phyloP scores from a whole-genome alignment of 179 eudicot species.

The Vitellaria paradoxa region DNA sequence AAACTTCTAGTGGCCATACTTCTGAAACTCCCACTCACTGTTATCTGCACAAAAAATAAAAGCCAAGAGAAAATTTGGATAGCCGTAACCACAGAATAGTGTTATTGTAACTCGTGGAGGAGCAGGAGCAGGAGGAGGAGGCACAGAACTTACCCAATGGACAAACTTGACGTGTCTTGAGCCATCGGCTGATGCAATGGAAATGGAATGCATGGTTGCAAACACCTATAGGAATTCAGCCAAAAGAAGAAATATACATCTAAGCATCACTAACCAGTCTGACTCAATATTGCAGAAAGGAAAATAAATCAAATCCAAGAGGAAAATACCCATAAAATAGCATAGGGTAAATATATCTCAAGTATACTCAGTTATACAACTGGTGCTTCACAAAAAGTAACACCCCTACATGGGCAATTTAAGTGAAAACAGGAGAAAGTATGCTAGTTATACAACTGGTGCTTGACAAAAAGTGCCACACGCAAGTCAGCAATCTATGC shows the following conservation, averaged over 20 bases:
- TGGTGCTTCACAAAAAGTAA: too few relatives aligned
- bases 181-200: slow-evolving; percentile 97
- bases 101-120: slow-evolving; percentile 4
- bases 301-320: not conserved
- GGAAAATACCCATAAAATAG: not conserved
- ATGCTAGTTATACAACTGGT: too few relatives aligned
- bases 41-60: slow-evolving; percentile 47
- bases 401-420: not conserved
- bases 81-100: not conserved
- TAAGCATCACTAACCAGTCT: not conserved
- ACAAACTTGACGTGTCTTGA: slow-evolving; percentile 95
- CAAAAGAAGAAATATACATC: too few relatives aligned
- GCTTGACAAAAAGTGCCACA: too few relatives aligned
- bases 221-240: slow-evolving; percentile 43
- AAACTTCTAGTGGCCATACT: slow-evolving; percentile 66
- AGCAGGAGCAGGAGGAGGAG: not conserved
- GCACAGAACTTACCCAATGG: slow-evolving; percentile 50
- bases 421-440: not conserved
- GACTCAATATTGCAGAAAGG: not conserved
- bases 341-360: not conserved
- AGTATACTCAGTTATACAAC: not conserved
- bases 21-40: slow-evolving; percentile 93
- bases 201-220: slow-evolving; percentile 98
- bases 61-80: not conserved
- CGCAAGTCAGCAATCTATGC: too few relatives aligned